Evolutionary conservation across 768 basidiomycete genomes (phyloP), one percentile per base, ranked within the genome.

Genomic region (Russula foetens): DNA sequence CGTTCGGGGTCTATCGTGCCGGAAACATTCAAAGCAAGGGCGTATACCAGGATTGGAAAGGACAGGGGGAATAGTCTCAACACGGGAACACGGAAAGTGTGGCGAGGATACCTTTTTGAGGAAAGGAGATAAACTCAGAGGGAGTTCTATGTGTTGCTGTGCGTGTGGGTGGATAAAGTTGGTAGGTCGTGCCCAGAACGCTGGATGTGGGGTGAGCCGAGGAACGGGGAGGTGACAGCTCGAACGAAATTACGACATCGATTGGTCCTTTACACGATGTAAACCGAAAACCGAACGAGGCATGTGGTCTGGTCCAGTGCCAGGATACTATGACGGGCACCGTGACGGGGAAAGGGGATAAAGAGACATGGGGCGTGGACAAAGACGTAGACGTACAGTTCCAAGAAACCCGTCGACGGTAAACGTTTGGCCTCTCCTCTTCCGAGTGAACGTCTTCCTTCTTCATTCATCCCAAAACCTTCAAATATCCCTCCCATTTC

Each of bases 401-500:
- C 63, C 58, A 65, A 64, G 59, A 63, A 66, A 59, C 63, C n/a
- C 56, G 59, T 58, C 44, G 65, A 58, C 51, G 58, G 63, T 50
- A 50, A 60, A 46, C 63, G 54, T 46, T 61, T 24, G 43, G 41
- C 28, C 43, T 52, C 50, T 58, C 66, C 59, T 43, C 46, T 66
- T 63, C 62, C 52, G 55, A 65, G 35, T 35, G 26, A 41, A 53
- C 53, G 55, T 51, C 49, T 58, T 62, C 58, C 46, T 51, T 55
- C 53, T 63, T 55, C 62, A 56, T 58, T 59, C 60, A 56, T 60
- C 59, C 52, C 63, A 38, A 53, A 53, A 35, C 56, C 48, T 63
- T 59, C 63, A 60, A 62, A 63, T 69, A 58, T 59, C 67, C 62
- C 59, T 65, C 69, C 66, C 39, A 59, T 49, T 64, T 31, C 60